These are phyloP conservation scores for Rhizophora apiculata DNA, from an alignment of 345 rosid genomes.

Conservation along the genomic window DNA sequence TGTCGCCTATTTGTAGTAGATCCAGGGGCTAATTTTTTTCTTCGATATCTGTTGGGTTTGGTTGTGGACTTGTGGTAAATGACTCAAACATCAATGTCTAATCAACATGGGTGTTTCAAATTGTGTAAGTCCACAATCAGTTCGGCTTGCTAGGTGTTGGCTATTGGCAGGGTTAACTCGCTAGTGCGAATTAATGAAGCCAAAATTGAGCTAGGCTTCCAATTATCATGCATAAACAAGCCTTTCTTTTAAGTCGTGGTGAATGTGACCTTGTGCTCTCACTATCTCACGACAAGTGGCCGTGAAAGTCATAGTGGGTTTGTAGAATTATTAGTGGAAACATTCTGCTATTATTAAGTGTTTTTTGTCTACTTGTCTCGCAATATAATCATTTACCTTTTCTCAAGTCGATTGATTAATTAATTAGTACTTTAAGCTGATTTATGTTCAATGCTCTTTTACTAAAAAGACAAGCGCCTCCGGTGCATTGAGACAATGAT, in stretches of 20 bases:
- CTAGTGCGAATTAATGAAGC: too few species aligned
- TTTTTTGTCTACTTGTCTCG: conserved; percentile 30
- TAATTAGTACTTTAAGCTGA: too few species aligned
- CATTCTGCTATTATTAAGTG: background rate
- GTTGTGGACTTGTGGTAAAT: too few species aligned
- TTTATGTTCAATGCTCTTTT: background rate
- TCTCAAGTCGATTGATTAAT: too few species aligned
- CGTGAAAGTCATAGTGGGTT: background rate
- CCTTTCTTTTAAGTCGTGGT: background rate
- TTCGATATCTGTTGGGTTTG: too few species aligned
- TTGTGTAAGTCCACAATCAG: too few species aligned
- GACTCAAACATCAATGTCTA: too few species aligned
- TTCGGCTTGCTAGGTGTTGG: too few species aligned
- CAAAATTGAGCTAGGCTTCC: background rate
- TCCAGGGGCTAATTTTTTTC: too few species aligned
- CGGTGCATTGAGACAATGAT: conserved; percentile 8
- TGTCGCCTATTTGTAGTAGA: too few species aligned
- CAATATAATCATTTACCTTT: background rate
- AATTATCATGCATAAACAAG: background rate
- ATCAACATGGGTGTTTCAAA: too few species aligned
- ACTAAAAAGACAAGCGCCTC: background rate
- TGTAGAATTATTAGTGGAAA: conserved; percentile 14
- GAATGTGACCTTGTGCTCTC: conserved; percentile 1
- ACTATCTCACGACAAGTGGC: background rate
- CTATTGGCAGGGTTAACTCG: too few species aligned